Base-by-base conservation (phyloP, 2,329 filamentous ascomycete species). In the Cytospora piceicola region DNA sequence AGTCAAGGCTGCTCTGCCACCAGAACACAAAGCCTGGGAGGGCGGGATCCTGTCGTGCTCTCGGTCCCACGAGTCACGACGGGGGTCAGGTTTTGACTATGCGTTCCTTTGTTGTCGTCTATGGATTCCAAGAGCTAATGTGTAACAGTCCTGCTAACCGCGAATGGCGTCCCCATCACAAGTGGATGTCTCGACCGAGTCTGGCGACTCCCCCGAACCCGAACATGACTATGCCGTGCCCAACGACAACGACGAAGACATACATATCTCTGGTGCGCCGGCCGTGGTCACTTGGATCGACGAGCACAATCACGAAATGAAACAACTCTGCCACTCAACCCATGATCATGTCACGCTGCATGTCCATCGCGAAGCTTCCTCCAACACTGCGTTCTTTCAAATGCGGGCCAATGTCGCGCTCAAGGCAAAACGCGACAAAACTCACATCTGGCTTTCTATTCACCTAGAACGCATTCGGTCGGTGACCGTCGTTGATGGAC, bases 1-100 rank as follows among this genome's bases (percentile, higher is more conserved):
- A 62, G 54, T 65, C 64, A 62, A 53, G 64, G 64, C 64, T 65
- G 54, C 58, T 65, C 64, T 54, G 64, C 39, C 36, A 55, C 57
- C 57, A 56, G 27, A 49, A 27, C 32, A n/a, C n/a, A 59, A 60
- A 64, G 63, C 57, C 63, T 60, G 63, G 58, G 63, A 58, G 64
- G 64, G 64, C 63, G 54, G 54, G 58, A 58, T 62, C 54, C 60
- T 30, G 54, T 34, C 27, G 24, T 49, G 39, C 6, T 53, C 20
- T 58, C 42, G 51, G 17, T 4, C 15, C 1, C 29, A 34, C n/a
- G 42, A 22, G 54, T 22, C 32, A 58, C 30, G 63, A 53, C 46
- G 58, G 39, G 58, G 58, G 58, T 61, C 58, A 65, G 59, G 36
- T 65, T 62, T 61, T 53, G 30, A 54, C 20, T 14, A 49, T 15